Conservation (phyloP, 345 rosid genomes). For the Eucalyptus albens region DNA sequence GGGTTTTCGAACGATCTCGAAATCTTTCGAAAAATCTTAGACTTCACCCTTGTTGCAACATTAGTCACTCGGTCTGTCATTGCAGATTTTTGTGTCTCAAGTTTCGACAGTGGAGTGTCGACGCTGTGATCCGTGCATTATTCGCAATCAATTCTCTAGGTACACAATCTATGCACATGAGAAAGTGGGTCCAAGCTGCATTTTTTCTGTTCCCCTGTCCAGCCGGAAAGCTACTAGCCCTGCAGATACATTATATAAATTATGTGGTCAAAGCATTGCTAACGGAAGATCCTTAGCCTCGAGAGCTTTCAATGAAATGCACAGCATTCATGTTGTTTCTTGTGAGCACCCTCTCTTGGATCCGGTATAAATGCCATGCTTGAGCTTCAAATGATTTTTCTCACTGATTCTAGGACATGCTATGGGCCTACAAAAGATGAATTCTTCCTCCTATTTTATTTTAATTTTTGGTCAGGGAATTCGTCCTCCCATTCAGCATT, state of each 20-base stretch:
- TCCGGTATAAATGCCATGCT: not conserved
- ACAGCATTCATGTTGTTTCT: not conserved
- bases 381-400: not conserved
- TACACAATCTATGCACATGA: not conserved
- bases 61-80: not conserved
- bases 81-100: not conserved
- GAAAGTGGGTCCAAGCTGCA: not conserved
- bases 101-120: not conserved
- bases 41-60: not conserved
- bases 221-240: not conserved
- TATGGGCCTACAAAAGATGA: not conserved
- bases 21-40: not conserved
- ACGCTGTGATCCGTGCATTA: not conserved
- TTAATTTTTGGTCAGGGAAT: not conserved
- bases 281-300: not conserved
- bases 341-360: not conserved
- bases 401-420: not conserved
- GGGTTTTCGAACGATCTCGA: fast-evolving
- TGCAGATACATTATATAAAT: not conserved
- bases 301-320: not conserved
- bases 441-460: not conserved
- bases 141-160: not conserved
- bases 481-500: not conserved
- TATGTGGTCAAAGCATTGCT: not conserved
- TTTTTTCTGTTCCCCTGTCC: not conserved